Conservation (phyloP, 2,329 filamentous ascomycete species). For the Neofusicoccum kwambonambiense region DNA sequence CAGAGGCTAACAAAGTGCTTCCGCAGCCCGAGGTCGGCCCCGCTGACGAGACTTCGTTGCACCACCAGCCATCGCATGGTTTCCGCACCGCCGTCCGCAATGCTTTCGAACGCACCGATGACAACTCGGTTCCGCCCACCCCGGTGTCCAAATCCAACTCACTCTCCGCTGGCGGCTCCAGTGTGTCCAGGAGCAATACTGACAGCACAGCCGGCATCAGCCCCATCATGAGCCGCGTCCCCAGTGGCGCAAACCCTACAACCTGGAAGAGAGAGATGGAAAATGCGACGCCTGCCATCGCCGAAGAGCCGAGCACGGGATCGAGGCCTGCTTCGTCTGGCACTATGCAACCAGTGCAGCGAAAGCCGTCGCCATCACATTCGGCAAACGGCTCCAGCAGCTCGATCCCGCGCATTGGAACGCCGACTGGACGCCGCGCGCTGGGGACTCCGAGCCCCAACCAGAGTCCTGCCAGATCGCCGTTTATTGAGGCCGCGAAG, state of each 20-base stretch:
- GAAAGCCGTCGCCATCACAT: slow-evolving; percentile 39
- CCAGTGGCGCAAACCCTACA: slow-evolving; percentile 40
- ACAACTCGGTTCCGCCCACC: slow-evolving; percentile 52
- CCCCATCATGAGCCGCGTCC: slow-evolving; percentile 62
- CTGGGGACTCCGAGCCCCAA: slow-evolving; percentile 58
- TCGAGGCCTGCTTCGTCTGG: slow-evolving; percentile 33
- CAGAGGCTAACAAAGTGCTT: slow-evolving; percentile 5
- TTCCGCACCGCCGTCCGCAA: slow-evolving; percentile 62
- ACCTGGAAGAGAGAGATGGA: slow-evolving; percentile 31
- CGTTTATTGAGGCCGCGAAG: slow-evolving; percentile 49
- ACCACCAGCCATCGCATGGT: slow-evolving; percentile 55
- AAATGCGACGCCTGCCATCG: slow-evolving; percentile 52
- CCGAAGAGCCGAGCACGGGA: slow-evolving; percentile 50
- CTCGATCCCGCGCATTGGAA: slow-evolving; percentile 39
- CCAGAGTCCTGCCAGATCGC: slow-evolving; percentile 62
- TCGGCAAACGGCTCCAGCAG: slow-evolving; percentile 40
- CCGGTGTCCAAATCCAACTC: slow-evolving; percentile 49
- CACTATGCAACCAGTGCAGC: slow-evolving; percentile 12
- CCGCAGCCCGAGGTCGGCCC: slow-evolving; percentile 6
- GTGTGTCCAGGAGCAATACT: slow-evolving; percentile 59
- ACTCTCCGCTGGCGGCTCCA: slow-evolving; percentile 33
- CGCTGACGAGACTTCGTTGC: slow-evolving; percentile 32
- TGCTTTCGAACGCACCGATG: slow-evolving; percentile 61
- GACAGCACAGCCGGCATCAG: slow-evolving; percentile 63
- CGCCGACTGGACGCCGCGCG: slow-evolving; percentile 54